phyloP scores from a whole-genome alignment of 2,329 filamentous ascomycete genomes.

The Aspergillus novofumigatus region DNA sequence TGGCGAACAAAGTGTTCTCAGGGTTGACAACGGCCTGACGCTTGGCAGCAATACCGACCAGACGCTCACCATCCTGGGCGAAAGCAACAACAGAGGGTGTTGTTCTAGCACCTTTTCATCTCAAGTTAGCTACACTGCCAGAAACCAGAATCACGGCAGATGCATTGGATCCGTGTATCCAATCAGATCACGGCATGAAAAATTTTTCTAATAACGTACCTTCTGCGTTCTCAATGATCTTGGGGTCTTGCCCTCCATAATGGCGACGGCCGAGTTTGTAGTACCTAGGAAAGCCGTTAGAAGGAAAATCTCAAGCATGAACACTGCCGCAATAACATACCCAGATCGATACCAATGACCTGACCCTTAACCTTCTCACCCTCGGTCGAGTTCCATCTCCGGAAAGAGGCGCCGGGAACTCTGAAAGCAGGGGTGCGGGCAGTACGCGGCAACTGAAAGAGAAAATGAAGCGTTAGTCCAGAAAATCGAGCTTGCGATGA shows the following conservation, averaged over 20 bases:
- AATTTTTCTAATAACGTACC: conserved; percentile 50
- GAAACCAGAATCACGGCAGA: not conserved
- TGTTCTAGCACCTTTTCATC: conserved; percentile 68
- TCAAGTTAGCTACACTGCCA: conserved; percentile 13
- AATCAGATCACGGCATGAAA: conserved; percentile 9
- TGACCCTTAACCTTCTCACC: conserved; percentile 85
- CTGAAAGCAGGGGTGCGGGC: conserved; percentile 65
- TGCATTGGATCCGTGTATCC: not conserved
- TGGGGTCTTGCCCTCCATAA: conserved; percentile 95
- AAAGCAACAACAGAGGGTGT: conserved; percentile 95
- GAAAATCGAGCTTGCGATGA: conserved; percentile 15
- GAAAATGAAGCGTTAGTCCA: conserved; percentile 14
- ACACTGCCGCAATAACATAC: conserved; percentile 47
- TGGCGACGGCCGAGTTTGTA: conserved; percentile 93
- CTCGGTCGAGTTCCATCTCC: conserved; percentile 48
- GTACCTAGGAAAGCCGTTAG: conserved; percentile 54
- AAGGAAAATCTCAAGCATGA: not conserved
- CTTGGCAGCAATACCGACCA: conserved; percentile 96
- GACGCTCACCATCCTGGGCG: conserved; percentile 88
- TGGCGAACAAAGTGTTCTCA: conserved; percentile 96
- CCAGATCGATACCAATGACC: conserved; percentile 97
- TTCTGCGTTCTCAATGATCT: conserved; percentile 97
- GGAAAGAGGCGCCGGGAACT: conserved; percentile 69
- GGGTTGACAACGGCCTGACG: conserved; percentile 98
- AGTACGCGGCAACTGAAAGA: conserved; percentile 69